Evolutionary conservation across 2,329 filamentous ascomycete genomes (phyloP).

Genomic region (Ophiostoma quercus): DNA sequence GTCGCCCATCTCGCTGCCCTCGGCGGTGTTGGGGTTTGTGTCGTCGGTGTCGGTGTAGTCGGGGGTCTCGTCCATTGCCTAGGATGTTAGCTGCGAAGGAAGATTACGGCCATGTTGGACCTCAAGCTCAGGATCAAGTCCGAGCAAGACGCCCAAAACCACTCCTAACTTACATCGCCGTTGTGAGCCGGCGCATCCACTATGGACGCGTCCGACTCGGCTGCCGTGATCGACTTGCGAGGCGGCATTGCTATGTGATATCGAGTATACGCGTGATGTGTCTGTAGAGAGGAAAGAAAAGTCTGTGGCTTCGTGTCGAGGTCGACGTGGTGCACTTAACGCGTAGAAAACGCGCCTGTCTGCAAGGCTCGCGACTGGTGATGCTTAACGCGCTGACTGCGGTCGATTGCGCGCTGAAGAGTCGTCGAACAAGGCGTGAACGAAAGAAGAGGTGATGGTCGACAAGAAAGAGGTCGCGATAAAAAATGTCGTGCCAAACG

Average conservation of each 20-base stretch:
- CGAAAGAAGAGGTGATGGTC: background rate
- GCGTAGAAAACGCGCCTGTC: conserved; percentile 25
- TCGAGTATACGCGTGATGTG: background rate
- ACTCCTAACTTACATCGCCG: conserved; percentile 42
- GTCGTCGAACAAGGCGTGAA: background rate
- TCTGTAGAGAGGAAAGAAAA: background rate
- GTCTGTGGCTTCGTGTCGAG: background rate
- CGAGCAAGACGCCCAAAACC: background rate
- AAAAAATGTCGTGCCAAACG: background rate
- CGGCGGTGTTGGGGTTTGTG: conserved; percentile 63
- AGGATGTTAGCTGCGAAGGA: background rate
- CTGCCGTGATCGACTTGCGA: conserved; percentile 39
- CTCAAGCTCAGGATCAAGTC: too few species aligned
- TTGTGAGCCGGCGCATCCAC: conserved; percentile 51
- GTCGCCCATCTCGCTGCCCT: conserved; percentile 83
- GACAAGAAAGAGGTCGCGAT: background rate
- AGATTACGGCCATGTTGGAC: too few species aligned
- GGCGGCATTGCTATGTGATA: conserved; percentile 21
- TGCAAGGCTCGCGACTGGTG: conserved; percentile 9
- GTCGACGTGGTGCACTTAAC: conserved; percentile 24
- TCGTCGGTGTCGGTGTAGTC: conserved; percentile 64
- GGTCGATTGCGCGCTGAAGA: conserved; percentile 18
- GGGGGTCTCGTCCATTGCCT: conserved; percentile 61
- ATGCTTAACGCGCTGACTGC: conserved; percentile 12
- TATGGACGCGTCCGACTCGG: conserved; percentile 59